phyloP scores from a whole-genome alignment of 768 basidiomycete species.

The Clavulina sp. region DNA sequence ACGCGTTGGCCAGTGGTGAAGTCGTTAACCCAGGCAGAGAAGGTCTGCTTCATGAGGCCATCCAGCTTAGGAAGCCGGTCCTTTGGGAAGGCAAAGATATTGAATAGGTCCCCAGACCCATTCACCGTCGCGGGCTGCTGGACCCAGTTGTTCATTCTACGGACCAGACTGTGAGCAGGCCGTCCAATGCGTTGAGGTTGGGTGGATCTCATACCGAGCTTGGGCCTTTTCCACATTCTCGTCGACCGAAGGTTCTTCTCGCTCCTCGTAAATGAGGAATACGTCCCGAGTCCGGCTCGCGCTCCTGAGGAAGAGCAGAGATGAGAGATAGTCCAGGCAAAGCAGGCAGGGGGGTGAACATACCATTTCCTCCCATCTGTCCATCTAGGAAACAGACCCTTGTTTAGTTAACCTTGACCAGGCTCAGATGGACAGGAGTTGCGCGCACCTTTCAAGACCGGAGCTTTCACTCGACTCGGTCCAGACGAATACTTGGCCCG shows the following conservation, averaged over 20 bases:
- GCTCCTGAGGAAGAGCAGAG: not conserved
- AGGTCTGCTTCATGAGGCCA: conserved; percentile 1
- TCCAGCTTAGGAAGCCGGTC: not conserved
- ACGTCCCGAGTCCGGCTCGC: not conserved
- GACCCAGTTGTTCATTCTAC: not conserved
- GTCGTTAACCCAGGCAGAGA: not conserved
- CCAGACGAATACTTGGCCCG: conserved; percentile 1
- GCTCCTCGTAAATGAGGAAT: conserved; percentile 1
- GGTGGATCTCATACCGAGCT: not conserved
- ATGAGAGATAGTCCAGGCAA: not conserved
- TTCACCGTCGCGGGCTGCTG: not conserved
- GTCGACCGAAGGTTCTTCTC: not conserved
- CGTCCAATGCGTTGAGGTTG: too few relatives aligned
- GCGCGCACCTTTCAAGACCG: not conserved
- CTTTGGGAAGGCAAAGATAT: not conserved
- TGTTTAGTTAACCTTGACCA: too few relatives aligned
- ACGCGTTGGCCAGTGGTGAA: not conserved
- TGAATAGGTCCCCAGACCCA: not conserved
- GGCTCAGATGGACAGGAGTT: too few relatives aligned
- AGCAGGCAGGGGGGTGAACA: not conserved
- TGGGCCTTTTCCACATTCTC: not conserved
- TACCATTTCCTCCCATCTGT: not conserved
- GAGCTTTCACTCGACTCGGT: not conserved
- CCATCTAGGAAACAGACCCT: too few relatives aligned
- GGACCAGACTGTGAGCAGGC: not conserved